Evolutionary conservation across 2,329 filamentous ascomycete genomes (phyloP).

Genomic region (Trematosphaeria pertusa): DNA sequence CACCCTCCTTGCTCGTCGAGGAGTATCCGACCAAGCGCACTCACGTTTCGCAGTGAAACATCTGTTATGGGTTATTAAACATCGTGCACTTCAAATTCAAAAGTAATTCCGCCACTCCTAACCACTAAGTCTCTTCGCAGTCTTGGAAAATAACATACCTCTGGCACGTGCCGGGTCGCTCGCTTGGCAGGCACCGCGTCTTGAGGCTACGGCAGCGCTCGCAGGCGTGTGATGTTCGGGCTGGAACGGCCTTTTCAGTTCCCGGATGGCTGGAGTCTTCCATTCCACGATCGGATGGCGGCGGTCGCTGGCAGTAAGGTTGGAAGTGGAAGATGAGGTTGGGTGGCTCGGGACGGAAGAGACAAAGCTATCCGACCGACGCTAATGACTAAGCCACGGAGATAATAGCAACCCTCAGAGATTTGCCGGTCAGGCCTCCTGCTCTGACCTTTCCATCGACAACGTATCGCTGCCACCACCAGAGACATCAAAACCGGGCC

Average conservation of each 20-base stretch:
- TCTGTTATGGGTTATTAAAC: slow-evolving; percentile 16
- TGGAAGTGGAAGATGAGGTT: slow-evolving; percentile 1
- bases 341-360: slow-evolving; percentile 9
- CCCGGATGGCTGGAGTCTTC: slow-evolving; percentile 27
- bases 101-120: too few species aligned
- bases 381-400: slow-evolving; percentile 8
- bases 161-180: slow-evolving; percentile 35
- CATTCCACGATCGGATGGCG: slow-evolving; percentile 31
- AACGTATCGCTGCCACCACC: too few species aligned
- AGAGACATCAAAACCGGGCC: too few species aligned
- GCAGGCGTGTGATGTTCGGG: slow-evolving; percentile 41
- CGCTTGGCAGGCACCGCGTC: slow-evolving; percentile 42
- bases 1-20: slow-evolving; percentile 31
- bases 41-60: slow-evolving; percentile 34
- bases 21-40: slow-evolving; percentile 41
- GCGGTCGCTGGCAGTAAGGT: too few species aligned
- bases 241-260: slow-evolving; percentile 14
- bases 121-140: neutral
- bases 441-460: too few species aligned
- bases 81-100: neutral
- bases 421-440: too few species aligned
- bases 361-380: slow-evolving; percentile 1
- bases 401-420: too few species aligned
- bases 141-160: slow-evolving; percentile 25
- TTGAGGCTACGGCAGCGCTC: slow-evolving; percentile 43